Evolutionary conservation across 2,329 filamentous ascomycete genomes (phyloP).

Genomic region (Plenodomus lindquistii): DNA sequence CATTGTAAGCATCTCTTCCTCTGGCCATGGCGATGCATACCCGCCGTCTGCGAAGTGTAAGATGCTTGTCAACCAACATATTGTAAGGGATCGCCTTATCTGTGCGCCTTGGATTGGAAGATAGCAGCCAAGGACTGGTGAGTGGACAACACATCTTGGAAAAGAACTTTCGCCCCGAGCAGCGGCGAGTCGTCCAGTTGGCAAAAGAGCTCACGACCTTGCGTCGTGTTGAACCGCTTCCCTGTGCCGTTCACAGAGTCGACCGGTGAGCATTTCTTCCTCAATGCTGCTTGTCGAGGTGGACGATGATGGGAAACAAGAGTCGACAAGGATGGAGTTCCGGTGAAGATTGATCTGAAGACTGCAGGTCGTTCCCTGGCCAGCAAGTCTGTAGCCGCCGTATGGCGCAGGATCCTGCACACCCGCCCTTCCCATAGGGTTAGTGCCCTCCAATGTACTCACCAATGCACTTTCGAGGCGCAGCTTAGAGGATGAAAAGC

Average conservation of each 20-base stretch:
- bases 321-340: constrained; percentile 8
- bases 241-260: not conserved
- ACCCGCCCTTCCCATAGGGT: no score
- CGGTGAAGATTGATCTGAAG: constrained; percentile 11
- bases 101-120: not conserved
- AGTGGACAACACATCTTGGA: not conserved
- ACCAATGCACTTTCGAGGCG: constrained; percentile 17
- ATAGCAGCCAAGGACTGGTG: not conserved
- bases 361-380: constrained; percentile 9
- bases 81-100: not conserved
- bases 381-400: constrained; percentile 7
- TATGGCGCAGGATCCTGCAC: constrained; percentile 10
- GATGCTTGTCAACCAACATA: no score
- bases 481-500: constrained; percentile 1
- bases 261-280: constrained; percentile 11
- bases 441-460: constrained; percentile 9
- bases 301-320: constrained; percentile 2
- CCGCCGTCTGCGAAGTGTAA: no score
- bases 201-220: not conserved
- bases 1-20: no score
- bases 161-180: not conserved
- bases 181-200: not conserved
- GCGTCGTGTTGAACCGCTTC: not conserved
- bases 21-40: no score
- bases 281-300: not conserved